Evolutionary conservation across 2,329 filamentous ascomycete species (phyloP), one percentile per base, ranked within the genome.

Genomic region (Trichoderma koningiopsis): DNA sequence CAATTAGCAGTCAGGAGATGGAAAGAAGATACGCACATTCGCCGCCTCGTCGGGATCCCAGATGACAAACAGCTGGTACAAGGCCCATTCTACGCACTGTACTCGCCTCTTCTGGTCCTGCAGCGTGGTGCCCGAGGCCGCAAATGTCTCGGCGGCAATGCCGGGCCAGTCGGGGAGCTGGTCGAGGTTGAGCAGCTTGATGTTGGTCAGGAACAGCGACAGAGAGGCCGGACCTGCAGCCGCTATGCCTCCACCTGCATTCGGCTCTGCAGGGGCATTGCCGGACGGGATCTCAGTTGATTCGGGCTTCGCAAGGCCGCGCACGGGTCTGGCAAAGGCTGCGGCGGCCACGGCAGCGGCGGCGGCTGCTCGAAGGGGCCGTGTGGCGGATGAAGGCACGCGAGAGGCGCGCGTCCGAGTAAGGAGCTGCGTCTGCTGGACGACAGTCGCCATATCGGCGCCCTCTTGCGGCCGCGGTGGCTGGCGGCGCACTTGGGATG

Each of bases 51-150:
- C 87, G 0, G 88, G 87, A 76, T 97, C 92, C 91, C 93, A 97
- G 3, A 96, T 82, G 47, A 87, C 85, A 78, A 97, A 97, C 16
- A 99, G 86, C 63, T 92, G 90, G 79, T 92, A 97, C n/a, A 98
- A 83, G 0, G 91, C 89, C 93, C 95, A 98, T 82, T 99, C 96
- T 47, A 94, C 88, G 70, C 89, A 89, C 74, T 92, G 89, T 47
- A 97, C 89, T 65, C 95, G 88, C 79, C 91, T 91, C 81, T 95
- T 96, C 79, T 95, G 91, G 65, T 92, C 92, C 72, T 91, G 89
- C 0, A 86, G 85, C 3, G 86, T 86, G 74, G 92, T 87, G 69
- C 85, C 89, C 4, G 85, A 83, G 1, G 73, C 67, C 3, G 88
- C 87, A 76, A 98, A 93, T 2, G 91, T 92, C 61, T 90, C 84